Evolutionary conservation across 371 early-diverging fungal genomes (phyloP).

Genomic region (Mucor velutinosus): DNA sequence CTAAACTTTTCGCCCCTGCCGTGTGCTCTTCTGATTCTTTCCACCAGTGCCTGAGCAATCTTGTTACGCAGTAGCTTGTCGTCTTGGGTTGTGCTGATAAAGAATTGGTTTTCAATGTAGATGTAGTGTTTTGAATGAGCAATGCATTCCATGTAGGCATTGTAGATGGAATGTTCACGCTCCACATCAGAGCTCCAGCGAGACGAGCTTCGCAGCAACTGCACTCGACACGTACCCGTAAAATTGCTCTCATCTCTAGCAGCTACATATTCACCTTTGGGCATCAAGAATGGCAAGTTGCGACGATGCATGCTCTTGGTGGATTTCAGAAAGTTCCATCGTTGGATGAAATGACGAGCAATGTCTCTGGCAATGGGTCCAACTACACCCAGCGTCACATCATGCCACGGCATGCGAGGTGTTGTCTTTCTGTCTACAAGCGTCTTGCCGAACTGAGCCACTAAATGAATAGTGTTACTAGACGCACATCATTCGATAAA

Average conservation of each 20-base stretch:
- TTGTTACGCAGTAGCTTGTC: slow-evolving; percentile 50
- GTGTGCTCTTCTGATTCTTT: slow-evolving; percentile 81
- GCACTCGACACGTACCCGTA: slow-evolving; percentile 69
- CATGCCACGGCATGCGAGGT: slow-evolving; percentile 97
- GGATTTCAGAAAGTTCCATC: slow-evolving; percentile 89
- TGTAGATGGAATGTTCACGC: slow-evolving; percentile 76
- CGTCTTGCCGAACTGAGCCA: slow-evolving; percentile 54
- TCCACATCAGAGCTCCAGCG: slow-evolving; percentile 72
- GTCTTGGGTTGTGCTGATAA: slow-evolving; percentile 55
- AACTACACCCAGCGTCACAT: slow-evolving; percentile 77
- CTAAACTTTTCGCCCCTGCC: slow-evolving; percentile 68
- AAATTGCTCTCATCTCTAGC: slow-evolving; percentile 70
- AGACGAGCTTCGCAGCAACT: slow-evolving; percentile 69
- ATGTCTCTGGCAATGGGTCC: slow-evolving; percentile 85
- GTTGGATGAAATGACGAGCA: slow-evolving; percentile 87
- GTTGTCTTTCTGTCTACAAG: slow-evolving; percentile 60
- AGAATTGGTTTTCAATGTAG: slow-evolving; percentile 97
- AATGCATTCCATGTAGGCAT: slow-evolving; percentile 84
- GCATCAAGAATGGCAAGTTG: slow-evolving; percentile 73
- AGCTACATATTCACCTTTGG: slow-evolving; percentile 80
- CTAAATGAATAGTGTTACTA: slow-evolving; percentile 19
- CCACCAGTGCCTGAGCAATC: slow-evolving; percentile 67
- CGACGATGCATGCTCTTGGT: slow-evolving; percentile 66
- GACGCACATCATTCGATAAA: background rate
- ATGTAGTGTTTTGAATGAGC: slow-evolving; percentile 80